Conservation (phyloP, 495 filamentous ascomycete species). For the Penicillium cinerascens region DNA sequence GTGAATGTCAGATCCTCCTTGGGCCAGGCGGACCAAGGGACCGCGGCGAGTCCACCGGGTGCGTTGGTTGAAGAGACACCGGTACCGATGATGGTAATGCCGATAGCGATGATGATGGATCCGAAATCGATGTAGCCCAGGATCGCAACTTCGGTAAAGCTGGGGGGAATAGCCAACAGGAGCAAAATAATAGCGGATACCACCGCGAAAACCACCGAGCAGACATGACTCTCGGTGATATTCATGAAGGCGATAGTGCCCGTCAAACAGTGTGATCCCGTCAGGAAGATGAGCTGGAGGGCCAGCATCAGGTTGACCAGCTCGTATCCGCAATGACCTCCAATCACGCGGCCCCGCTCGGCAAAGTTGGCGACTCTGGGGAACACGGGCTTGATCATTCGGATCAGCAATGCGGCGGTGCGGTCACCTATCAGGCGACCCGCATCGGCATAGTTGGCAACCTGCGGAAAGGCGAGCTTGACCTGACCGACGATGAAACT, state of each 20-base stretch:
- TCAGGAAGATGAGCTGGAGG: constrained; percentile 63
- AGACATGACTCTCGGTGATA: constrained; percentile 55
- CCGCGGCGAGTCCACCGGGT: constrained; percentile 30
- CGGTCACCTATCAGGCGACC: constrained; percentile 61
- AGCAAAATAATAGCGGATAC: constrained; percentile 61
- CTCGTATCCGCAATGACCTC: constrained; percentile 59
- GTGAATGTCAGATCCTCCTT: constrained; percentile 28
- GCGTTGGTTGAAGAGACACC: constrained; percentile 42
- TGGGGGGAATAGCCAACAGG: constrained; percentile 56
- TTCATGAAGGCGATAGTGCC: constrained; percentile 66
- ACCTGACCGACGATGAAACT: constrained; percentile 71
- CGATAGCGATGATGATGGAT: constrained; percentile 62
- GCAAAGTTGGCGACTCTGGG: constrained; percentile 63
- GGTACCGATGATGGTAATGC: constrained; percentile 64
- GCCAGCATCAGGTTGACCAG: constrained; percentile 58
- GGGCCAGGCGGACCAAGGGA: constrained; percentile 39
- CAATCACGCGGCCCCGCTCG: constrained; percentile 60
- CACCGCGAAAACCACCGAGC: constrained; percentile 60
- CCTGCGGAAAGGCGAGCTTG: constrained; percentile 60
- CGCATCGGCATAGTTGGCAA: constrained; percentile 64
- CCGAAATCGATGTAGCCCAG: constrained; percentile 59
- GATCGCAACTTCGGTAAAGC: constrained; percentile 55
- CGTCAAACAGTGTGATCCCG: constrained; percentile 67
- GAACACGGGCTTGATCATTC: constrained; percentile 57
- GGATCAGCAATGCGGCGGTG: neutral